Percentiles rank a stretch among this genome's conserved stretches.
These are phyloP conservation scores for Pilatotrama ljubarskyi DNA, from an alignment of 768 basidiomycete species.

Conservation along the genomic window DNA sequence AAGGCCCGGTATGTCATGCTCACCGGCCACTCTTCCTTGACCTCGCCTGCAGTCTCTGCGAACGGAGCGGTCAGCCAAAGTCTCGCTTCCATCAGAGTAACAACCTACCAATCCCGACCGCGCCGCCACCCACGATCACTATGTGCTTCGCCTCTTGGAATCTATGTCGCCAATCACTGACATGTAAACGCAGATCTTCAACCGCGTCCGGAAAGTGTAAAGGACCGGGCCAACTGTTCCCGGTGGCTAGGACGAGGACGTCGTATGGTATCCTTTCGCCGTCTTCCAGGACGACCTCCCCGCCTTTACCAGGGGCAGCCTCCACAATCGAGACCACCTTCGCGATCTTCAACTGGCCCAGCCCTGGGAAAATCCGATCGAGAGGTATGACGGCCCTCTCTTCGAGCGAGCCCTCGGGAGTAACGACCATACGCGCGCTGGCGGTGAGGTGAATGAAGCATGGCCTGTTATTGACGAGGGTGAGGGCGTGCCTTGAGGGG, in stretches of 20 bases:
- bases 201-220: conserved; percentile 43
- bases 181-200: conserved; percentile 21
- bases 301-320: conserved; percentile 34
- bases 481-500: conserved; percentile 46
- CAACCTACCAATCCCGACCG: conserved; percentile 34
- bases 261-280: conserved; percentile 54
- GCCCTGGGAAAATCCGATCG: conserved; percentile 50
- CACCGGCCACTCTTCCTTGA: conserved; percentile 44
- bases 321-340: conserved; percentile 40
- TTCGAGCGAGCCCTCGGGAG: conserved; percentile 44
- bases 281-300: conserved; percentile 49
- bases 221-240: conserved; percentile 54
- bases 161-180: conserved; percentile 33
- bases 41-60: conserved; percentile 45
- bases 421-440: conserved; percentile 52
- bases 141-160: conserved; percentile 34
- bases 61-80: too few relatives aligned
- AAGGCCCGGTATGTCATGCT: conserved; percentile 8
- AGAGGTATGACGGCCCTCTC: conserved; percentile 50
- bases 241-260: conserved; percentile 62
- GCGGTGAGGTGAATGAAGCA: conserved; percentile 54
- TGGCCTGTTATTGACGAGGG: conserved; percentile 54
- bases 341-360: conserved; percentile 41
- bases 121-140: conserved; percentile 39
- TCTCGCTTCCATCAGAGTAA: too few relatives aligned